phyloP scores from a whole-genome alignment of 2,329 filamentous ascomycete genomes.

The Decorospora gaudefroyi region DNA sequence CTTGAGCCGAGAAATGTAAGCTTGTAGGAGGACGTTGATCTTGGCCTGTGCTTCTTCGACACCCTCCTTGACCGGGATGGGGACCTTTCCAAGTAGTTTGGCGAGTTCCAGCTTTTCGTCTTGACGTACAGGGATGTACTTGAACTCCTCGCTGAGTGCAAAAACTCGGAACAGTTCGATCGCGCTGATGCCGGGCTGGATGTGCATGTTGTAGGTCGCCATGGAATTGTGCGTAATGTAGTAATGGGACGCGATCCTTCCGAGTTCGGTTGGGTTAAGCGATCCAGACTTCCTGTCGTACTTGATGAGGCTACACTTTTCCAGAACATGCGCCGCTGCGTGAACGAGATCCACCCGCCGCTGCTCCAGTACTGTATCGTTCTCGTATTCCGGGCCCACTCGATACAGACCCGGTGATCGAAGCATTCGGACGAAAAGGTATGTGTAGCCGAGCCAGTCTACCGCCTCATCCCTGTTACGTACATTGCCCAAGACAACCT shows the following conservation, averaged over 20 bases:
- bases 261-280: slow-evolving; percentile 88
- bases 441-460: slow-evolving; percentile 99
- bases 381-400: slow-evolving; percentile 92
- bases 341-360: slow-evolving; percentile 97
- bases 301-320: slow-evolving; percentile 86
- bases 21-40: slow-evolving; percentile 96
- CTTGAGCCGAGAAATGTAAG: slow-evolving; percentile 92
- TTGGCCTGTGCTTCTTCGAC: slow-evolving; percentile 97
- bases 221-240: slow-evolving; percentile 97
- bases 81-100: slow-evolving; percentile 85
- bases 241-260: slow-evolving; percentile 95
- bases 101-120: slow-evolving; percentile 97
- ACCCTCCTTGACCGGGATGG: slow-evolving; percentile 95
- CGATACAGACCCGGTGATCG: slow-evolving; percentile 93
- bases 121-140: slow-evolving; percentile 96
- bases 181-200: slow-evolving; percentile 87
- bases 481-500: slow-evolving; percentile 92
- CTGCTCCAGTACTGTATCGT: slow-evolving; percentile 88
- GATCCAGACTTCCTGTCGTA: slow-evolving; percentile 94
- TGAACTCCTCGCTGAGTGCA: slow-evolving; percentile 95
- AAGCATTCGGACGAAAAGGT: slow-evolving; percentile 96
- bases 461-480: slow-evolving; percentile 91
- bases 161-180: slow-evolving; percentile 98
- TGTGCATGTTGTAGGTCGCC: slow-evolving; percentile 94
- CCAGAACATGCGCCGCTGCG: slow-evolving; percentile 83